These are phyloP conservation scores for Zasmidium citrigriseum DNA, from an alignment of 2,329 filamentous ascomycete genomes.

Conservation along the genomic window DNA sequence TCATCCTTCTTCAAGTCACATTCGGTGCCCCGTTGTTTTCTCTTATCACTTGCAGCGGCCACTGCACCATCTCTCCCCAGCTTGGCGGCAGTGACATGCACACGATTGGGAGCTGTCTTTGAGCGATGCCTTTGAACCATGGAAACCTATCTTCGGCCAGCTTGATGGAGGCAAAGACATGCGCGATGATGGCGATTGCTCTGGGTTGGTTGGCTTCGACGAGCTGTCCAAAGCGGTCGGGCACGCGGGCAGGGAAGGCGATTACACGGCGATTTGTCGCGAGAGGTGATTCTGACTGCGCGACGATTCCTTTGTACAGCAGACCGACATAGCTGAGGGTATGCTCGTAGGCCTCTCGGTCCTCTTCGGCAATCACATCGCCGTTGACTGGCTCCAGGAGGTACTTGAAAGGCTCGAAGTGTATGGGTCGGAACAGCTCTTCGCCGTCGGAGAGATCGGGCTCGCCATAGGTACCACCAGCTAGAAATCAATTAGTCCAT, in stretches of 20 bases:
- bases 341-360: constrained; percentile 22
- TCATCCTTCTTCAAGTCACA: background rate
- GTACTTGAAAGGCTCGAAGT: constrained; percentile 18
- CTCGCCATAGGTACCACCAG: constrained; percentile 21
- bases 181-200: constrained; percentile 25
- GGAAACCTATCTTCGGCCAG: constrained; percentile 19
- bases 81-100: constrained; percentile 16
- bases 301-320: constrained; percentile 25
- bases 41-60: constrained; percentile 22
- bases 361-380: constrained; percentile 18
- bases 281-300: constrained; percentile 18
- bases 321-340: constrained; percentile 26
- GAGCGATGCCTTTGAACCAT: constrained; percentile 29
- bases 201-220: constrained; percentile 22
- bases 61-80: constrained; percentile 22
- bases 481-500: background rate
- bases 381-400: constrained; percentile 18
- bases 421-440: constrained; percentile 14
- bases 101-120: constrained; percentile 22
- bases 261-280: constrained; percentile 24
- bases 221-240: constrained; percentile 19
- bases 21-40: background rate
- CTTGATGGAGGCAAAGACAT: constrained; percentile 27
- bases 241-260: constrained; percentile 23
- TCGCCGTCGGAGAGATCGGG: constrained; percentile 17